These are phyloP conservation scores for Dipteronia sinensis DNA, from an alignment of 345 rosid species.

Conservation along the genomic window DNA sequence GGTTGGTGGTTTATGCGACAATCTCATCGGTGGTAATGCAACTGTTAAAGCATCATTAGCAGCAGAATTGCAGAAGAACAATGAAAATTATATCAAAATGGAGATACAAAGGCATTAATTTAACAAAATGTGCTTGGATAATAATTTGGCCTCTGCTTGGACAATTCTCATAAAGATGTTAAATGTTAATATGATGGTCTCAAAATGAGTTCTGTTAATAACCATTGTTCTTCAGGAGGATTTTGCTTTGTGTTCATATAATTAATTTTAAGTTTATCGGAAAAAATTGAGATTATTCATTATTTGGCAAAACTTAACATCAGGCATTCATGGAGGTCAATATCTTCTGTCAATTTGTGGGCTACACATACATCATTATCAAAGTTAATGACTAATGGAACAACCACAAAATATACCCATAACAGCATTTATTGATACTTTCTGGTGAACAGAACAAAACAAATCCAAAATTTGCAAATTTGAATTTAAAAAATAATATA, in stretches of 20 bases:
- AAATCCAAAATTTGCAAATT: too few relatives aligned
- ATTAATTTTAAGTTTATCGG: not conserved
- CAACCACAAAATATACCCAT: not conserved
- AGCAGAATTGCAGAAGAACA: not conserved
- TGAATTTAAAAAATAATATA: not conserved
- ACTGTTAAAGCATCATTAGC: slow-evolving; percentile 12
- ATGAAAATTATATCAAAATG: not conserved
- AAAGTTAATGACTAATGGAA: not conserved
- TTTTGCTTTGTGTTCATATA: not conserved
- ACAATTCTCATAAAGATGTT: not conserved
- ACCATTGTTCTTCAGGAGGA: not conserved
- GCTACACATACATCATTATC: not conserved
- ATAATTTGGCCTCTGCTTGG: not conserved
- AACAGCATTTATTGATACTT: not conserved
- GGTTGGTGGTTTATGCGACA: slow-evolving; percentile 7
- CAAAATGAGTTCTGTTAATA: not conserved
- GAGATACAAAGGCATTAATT: not conserved
- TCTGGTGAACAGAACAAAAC: not conserved
- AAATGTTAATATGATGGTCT: not conserved
- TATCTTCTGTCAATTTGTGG: slow-evolving; percentile 3
- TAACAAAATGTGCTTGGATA: not conserved
- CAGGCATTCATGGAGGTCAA: not conserved
- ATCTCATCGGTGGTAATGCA: slow-evolving; percentile 9
- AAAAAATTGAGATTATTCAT: not conserved
- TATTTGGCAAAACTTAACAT: not conserved